A percentile compares a stretch with the other conserved stretches of the same genome.
These are phyloP conservation scores for Lablab purpureus DNA, from an alignment of 306 rosid species.

Conservation along the genomic window DNA sequence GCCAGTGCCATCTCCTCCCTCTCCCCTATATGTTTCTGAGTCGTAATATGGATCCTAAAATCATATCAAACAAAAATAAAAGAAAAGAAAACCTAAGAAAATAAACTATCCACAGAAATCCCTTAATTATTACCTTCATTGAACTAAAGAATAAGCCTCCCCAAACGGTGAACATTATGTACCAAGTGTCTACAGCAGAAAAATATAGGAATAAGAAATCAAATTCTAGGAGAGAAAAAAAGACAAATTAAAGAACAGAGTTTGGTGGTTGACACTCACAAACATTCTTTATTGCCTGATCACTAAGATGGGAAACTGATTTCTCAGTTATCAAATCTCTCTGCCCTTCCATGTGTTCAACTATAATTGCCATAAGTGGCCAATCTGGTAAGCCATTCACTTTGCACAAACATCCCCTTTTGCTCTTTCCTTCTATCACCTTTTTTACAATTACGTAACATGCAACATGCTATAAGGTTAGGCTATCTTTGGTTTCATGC, in stretches of 20 bases:
- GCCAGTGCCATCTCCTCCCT: constrained; percentile 91
- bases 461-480: neutral
- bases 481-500: too few species aligned
- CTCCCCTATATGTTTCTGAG: constrained; percentile 78
- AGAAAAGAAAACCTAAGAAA: neutral
- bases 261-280: constrained; percentile 54
- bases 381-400: constrained; percentile 62
- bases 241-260: neutral
- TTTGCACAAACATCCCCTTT: constrained; percentile 63
- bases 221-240: neutral
- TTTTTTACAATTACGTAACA: constrained; percentile 27
- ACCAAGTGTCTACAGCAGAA: constrained; percentile 45
- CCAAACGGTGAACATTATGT: constrained; percentile 84
- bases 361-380: constrained; percentile 53
- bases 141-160: constrained; percentile 90
- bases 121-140: constrained; percentile 69
- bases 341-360: constrained; percentile 52
- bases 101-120: constrained; percentile 8
- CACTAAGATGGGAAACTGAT: constrained; percentile 63
- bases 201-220: constrained; percentile 5
- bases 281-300: constrained; percentile 76
- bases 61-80: neutral
- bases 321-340: constrained; percentile 47
- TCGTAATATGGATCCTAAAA: constrained; percentile 89
- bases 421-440: constrained; percentile 50